Percentiles rank a stretch among this genome's conserved stretches.
Conservation (phyloP, 805 yeast species). For the Kodamaea laetipori region DNA sequence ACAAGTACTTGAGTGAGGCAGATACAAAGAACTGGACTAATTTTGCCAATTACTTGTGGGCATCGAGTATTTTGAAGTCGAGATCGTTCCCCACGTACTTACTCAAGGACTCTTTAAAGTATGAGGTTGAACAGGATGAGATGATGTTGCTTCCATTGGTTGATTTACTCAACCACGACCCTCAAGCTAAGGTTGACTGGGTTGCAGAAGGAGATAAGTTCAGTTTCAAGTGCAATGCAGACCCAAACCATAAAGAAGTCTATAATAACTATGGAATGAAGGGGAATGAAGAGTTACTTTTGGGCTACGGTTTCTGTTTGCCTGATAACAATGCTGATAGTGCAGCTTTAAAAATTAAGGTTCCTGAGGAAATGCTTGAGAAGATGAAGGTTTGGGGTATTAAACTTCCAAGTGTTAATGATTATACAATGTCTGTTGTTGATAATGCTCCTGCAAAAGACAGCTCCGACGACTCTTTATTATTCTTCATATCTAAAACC, state of each 20-base stretch:
- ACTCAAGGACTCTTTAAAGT: conserved; percentile 37
- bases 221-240: conserved; percentile 44
- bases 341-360: conserved; percentile 60
- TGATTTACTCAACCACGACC: conserved; percentile 77
- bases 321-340: conserved; percentile 59
- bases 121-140: conserved; percentile 37
- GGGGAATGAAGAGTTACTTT: conserved; percentile 77
- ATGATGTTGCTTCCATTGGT: conserved; percentile 78
- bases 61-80: conserved; percentile 66
- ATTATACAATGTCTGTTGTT: conserved; percentile 42
- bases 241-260: conserved; percentile 40
- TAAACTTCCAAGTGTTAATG: conserved; percentile 35
- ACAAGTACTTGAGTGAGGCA: conserved; percentile 24
- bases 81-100: conserved; percentile 80
- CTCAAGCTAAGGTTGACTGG: conserved; percentile 68
- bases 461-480: conserved; percentile 32
- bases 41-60: conserved; percentile 75
- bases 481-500: conserved; percentile 41
- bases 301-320: conserved; percentile 80
- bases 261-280: conserved; percentile 87
- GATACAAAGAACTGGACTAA: conserved; percentile 55
- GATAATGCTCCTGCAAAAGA: conserved; percentile 6
- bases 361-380: conserved; percentile 39
- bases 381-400: conserved; percentile 40
- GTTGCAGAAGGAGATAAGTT: conserved; percentile 28